A percentile compares a stretch with the other conserved stretches of the same genome.
phyloP scores from a whole-genome alignment of 495 filamentous ascomycete species.

The Lineolata rhizophorae region DNA sequence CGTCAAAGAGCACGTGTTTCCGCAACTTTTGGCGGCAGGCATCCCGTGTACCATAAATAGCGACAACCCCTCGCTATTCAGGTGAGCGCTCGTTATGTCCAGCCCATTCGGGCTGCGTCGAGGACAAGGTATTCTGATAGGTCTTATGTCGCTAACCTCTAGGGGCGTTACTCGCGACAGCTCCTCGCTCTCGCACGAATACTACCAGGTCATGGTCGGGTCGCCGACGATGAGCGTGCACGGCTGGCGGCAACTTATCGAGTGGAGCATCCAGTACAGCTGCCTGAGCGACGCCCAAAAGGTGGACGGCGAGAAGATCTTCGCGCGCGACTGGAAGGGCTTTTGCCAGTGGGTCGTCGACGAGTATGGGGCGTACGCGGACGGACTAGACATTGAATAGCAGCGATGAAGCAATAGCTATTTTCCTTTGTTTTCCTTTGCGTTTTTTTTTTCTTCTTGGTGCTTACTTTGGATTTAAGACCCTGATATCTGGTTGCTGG shows the following conservation, averaged over 20 bases:
- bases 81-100: constrained; percentile 8
- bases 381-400: too few species aligned
- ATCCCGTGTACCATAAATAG: constrained; percentile 19
- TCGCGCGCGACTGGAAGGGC: constrained; percentile 11
- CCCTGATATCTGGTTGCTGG: too few species aligned
- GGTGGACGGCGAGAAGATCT: constrained; percentile 6
- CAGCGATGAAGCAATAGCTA: too few species aligned
- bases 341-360: constrained; percentile 15
- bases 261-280: constrained; percentile 18
- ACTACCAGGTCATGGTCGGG: constrained; percentile 22
- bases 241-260: constrained; percentile 19
- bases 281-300: constrained; percentile 9
- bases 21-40: constrained; percentile 16
- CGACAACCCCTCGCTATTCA: constrained; percentile 20
- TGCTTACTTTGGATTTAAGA: too few species aligned
- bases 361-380: constrained; percentile 7
- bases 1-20: constrained; percentile 18
- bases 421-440: too few species aligned
- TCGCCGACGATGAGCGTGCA: constrained; percentile 16
- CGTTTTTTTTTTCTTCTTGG: too few species aligned
- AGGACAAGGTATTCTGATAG: background rate
- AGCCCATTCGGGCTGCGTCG: background rate
- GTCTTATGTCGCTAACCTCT: constrained; percentile 4
- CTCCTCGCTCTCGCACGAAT: constrained; percentile 18
- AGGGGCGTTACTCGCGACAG: constrained; percentile 9